These are phyloP conservation scores for Raphidocelis subcapitata DNA, from an alignment of 139 green algal genomes.

Conservation along the genomic window DNA sequence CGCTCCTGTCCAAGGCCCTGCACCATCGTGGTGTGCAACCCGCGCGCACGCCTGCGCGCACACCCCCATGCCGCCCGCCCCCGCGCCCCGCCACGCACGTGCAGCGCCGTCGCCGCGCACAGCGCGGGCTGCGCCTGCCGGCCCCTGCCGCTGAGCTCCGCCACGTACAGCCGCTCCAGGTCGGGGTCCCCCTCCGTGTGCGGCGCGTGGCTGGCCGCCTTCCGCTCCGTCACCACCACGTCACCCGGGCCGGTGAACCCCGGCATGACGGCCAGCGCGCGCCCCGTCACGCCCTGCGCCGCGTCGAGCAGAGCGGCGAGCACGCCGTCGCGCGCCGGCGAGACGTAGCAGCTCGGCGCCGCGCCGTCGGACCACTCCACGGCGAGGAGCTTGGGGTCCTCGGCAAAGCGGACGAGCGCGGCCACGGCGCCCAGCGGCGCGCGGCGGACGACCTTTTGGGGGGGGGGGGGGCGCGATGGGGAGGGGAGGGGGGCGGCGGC, in stretches of 20 bases:
- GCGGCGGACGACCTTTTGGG: too few relatives aligned
- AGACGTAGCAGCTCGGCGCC: slow-evolving; percentile 55
- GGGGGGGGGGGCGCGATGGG: too few relatives aligned
- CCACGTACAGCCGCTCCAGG: slow-evolving; percentile 60
- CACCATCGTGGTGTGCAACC: too few relatives aligned
- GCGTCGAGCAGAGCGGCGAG: slow-evolving; percentile 68
- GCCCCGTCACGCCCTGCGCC: slow-evolving; percentile 59
- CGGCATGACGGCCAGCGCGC: slow-evolving; percentile 50
- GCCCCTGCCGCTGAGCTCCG: slow-evolving; percentile 35
- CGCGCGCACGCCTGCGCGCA: too few relatives aligned
- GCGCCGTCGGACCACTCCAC: slow-evolving; percentile 76
- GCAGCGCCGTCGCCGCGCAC: not conserved
- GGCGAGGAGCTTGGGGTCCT: slow-evolving; percentile 72
- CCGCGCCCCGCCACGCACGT: too few relatives aligned
- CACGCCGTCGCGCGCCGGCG: slow-evolving; percentile 64
- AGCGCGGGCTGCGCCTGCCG: slow-evolving; percentile 13
- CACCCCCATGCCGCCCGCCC: too few relatives aligned
- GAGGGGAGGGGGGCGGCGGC: too few relatives aligned
- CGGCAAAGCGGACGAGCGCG: slow-evolving; percentile 36
- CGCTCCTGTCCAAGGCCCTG: too few relatives aligned
- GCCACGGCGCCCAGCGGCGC: slow-evolving; percentile 14
- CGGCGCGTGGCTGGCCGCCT: slow-evolving; percentile 25
- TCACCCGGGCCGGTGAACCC: slow-evolving; percentile 58
- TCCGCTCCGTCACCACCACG: slow-evolving; percentile 37
- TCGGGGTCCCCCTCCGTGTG: slow-evolving; percentile 47